phyloP scores from a whole-genome alignment of 371 early-diverging fungal species.

The Nematocida displodere region DNA sequence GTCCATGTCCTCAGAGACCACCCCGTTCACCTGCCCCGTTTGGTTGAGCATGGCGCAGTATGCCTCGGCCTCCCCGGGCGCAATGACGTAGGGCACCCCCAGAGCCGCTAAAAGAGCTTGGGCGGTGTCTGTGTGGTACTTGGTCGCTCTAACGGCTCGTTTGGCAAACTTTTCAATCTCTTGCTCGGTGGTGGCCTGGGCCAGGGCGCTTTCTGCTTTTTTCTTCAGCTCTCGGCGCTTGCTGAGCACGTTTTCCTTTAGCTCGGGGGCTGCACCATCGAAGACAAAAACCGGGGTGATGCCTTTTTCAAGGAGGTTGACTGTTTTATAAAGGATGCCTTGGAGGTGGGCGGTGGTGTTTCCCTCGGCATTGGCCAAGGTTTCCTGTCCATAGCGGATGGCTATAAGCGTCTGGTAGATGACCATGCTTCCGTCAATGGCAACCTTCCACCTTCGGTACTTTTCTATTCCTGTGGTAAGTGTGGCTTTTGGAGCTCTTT shows the following conservation, averaged over 20 bases:
- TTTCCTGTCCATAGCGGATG: slow-evolving; percentile 68
- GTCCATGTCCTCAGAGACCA: slow-evolving; percentile 99
- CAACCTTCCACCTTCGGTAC: slow-evolving; percentile 88
- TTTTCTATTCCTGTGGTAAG: slow-evolving; percentile 75
- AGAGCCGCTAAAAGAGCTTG: slow-evolving; percentile 79
- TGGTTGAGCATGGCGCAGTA: slow-evolving; percentile 87
- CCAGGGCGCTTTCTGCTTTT: slow-evolving; percentile 56
- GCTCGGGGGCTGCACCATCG: slow-evolving; percentile 91
- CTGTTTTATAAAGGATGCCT: slow-evolving; percentile 94
- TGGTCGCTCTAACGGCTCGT: slow-evolving; percentile 83
- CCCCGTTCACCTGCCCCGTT: slow-evolving; percentile 82
- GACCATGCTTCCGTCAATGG: slow-evolving; percentile 92
- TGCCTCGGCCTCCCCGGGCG: slow-evolving; percentile 98
- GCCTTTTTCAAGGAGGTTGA: slow-evolving; percentile 93
- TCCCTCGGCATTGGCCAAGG: slow-evolving; percentile 69
- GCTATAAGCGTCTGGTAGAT: slow-evolving; percentile 99
- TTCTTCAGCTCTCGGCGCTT: slow-evolving; percentile 76
- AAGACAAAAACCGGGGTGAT: slow-evolving; percentile 95
- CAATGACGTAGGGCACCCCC: slow-evolving; percentile 90
- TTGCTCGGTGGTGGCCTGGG: slow-evolving; percentile 65
- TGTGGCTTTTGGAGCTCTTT: slow-evolving; percentile 77
- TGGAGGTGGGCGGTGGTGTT: slow-evolving; percentile 90
- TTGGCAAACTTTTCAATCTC: slow-evolving; percentile 79
- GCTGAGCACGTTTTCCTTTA: slow-evolving; percentile 73
- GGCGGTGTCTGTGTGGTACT: slow-evolving; percentile 87